A percentile compares a stretch with the other conserved stretches of the same genome.
Evolutionary conservation across 345 rosid genomes (phyloP).

Genomic region (Theobroma cacao): DNA sequence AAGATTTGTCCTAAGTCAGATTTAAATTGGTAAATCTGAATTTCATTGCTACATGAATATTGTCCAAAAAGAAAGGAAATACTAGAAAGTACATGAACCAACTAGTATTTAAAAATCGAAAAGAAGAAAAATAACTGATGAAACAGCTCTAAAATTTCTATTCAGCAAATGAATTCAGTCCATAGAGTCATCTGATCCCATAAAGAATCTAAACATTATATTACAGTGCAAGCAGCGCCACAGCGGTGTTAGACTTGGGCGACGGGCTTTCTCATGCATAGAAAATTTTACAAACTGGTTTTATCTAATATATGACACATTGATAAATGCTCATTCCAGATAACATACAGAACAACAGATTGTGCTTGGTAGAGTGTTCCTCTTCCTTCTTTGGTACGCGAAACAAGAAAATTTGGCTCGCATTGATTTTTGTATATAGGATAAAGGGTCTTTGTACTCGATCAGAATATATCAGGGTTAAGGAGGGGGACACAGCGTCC

Average conservation of each 20-base stretch:
- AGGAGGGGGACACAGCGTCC: slow-evolving; percentile 11
- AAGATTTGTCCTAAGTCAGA: too few species aligned
- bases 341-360: not conserved
- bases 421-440: not conserved
- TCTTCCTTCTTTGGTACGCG: not conserved
- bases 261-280: not conserved
- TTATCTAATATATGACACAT: not conserved
- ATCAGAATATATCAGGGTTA: not conserved
- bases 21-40: too few species aligned
- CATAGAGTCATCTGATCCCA: not conserved
- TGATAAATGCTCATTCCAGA: not conserved
- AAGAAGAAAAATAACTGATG: too few species aligned
- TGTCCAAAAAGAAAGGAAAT: too few species aligned
- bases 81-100: too few species aligned
- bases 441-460: not conserved
- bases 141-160: too few species aligned
- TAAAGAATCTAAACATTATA: too few species aligned
- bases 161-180: not conserved
- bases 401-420: not conserved
- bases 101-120: too few species aligned
- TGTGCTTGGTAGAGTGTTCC: not conserved
- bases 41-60: too few species aligned
- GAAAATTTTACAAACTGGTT: not conserved
- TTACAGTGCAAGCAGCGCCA: not conserved
- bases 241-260: not conserved